These are phyloP conservation scores for Logfia minima DNA, from an alignment of 129 eudicot species.

Conservation along the genomic window DNA sequence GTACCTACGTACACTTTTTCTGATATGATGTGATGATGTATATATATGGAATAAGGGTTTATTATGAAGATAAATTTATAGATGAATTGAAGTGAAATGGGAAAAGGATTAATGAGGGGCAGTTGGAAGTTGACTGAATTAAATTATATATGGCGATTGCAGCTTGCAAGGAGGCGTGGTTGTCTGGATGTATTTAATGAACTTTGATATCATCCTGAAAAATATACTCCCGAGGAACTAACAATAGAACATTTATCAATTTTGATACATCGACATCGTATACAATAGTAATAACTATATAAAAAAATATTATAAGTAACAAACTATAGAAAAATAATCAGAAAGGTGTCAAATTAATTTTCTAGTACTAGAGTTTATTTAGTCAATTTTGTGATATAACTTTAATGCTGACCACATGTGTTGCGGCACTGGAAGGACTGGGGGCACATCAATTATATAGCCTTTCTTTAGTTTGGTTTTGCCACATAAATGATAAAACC, in stretches of 20 bases:
- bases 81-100: neutral
- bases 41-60: neutral
- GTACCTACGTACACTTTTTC: neutral
- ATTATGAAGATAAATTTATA: neutral
- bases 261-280: no score
- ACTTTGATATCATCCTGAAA: neutral
- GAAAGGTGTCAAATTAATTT: no score
- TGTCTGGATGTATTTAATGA: constrained; percentile 22
- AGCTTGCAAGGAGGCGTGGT: neutral
- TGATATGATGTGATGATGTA: neutral
- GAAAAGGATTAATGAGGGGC: constrained; percentile 8
- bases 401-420: no score
- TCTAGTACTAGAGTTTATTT: no score
- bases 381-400: no score
- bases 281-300: no score
- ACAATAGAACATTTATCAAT: neutral
- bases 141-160: constrained; percentile 19
- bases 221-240: constrained; percentile 10
- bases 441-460: no score
- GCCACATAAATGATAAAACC: no score
- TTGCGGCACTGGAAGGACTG: no score
- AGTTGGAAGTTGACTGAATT: constrained; percentile 22
- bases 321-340: no score
- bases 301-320: no score
- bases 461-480: no score